Evolutionary conservation across 1,284 basidiomycete species (phyloP).

Genomic region (Ustilago shanxiensis): DNA sequence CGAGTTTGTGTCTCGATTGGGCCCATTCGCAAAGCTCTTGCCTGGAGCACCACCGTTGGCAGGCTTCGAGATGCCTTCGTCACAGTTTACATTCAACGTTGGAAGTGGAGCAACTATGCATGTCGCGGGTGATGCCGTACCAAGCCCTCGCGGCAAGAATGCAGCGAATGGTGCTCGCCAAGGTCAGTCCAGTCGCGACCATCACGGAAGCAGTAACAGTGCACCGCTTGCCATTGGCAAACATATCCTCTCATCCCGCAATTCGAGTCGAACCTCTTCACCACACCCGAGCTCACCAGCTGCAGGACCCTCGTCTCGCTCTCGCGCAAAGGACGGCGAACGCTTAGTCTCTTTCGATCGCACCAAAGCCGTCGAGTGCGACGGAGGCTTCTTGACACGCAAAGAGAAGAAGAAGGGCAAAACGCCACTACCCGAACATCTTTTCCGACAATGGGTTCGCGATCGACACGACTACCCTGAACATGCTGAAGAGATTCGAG

Average conservation of each 20-base stretch:
- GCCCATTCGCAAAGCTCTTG: conserved; percentile 78
- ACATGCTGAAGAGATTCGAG: conserved; percentile 26
- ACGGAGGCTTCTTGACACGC: conserved; percentile 32
- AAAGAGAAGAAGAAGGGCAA: conserved; percentile 34
- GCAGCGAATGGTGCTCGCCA: conserved; percentile 7
- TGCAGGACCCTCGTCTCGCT: conserved; percentile 7
- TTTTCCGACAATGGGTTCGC: conserved; percentile 27
- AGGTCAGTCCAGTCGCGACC: conserved; percentile 12
- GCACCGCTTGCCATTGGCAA: conserved; percentile 18
- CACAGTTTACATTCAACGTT: conserved; percentile 51
- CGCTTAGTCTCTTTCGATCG: conserved; percentile 23
- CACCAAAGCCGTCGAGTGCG: conserved; percentile 19
- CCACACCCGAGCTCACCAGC: conserved; percentile 4
- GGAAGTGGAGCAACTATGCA: conserved; percentile 49
- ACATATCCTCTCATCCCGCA: conserved; percentile 18
- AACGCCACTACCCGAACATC: conserved; percentile 33
- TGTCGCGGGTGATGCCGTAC: conserved; percentile 23
- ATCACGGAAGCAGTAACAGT: neutral
- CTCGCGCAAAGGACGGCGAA: neutral
- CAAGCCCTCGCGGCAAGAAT: conserved; percentile 14
- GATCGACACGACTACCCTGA: conserved; percentile 26
- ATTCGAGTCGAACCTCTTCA: conserved; percentile 17
- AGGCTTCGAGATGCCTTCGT: conserved; percentile 28
- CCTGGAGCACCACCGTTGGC: conserved; percentile 35
- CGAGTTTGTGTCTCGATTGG: conserved; percentile 76